phyloP scores from a whole-genome alignment of 768 basidiomycete species.

The Tephrocybe sp. region DNA sequence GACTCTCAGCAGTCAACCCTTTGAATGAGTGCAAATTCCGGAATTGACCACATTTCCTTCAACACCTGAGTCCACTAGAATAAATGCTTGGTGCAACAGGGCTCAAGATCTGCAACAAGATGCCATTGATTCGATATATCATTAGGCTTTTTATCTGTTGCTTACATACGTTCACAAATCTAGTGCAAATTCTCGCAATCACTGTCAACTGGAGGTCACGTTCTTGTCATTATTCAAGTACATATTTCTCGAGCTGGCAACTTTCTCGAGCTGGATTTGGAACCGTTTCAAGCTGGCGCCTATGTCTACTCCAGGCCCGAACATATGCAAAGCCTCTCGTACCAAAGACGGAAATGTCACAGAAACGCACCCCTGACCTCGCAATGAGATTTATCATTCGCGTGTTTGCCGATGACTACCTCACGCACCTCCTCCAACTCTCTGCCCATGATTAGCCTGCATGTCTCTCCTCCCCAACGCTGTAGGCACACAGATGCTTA shows the following conservation, averaged over 20 bases:
- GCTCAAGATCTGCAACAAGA: constrained; percentile 11
- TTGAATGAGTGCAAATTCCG: constrained; percentile 1
- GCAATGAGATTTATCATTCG: constrained; percentile 10
- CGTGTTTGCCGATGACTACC: constrained; percentile 7
- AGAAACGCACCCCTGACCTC: constrained; percentile 5
- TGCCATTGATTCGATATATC: too few relatives aligned
- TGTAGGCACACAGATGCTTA: constrained; percentile 6
- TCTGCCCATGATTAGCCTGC: constrained; percentile 8
- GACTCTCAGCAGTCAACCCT: background rate
- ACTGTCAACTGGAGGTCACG: constrained; percentile 12
- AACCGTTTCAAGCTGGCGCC: too few relatives aligned
- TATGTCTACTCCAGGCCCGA: constrained; percentile 2
- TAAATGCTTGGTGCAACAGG: too few relatives aligned
- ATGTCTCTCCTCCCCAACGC: constrained; percentile 10
- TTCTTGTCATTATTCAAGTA: too few relatives aligned
- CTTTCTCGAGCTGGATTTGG: too few relatives aligned
- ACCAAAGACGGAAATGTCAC: background rate
- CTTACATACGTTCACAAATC: background rate
- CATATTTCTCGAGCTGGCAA: too few relatives aligned
- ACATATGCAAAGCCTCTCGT: constrained; percentile 6
- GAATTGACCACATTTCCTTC: background rate
- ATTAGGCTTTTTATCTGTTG: background rate
- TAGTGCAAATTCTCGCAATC: constrained; percentile 12
- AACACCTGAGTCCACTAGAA: constrained; percentile 9
- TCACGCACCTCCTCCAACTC: constrained; percentile 11